Conservation (phyloP, 805 yeast species). For the Myxozyma geophila region DNA sequence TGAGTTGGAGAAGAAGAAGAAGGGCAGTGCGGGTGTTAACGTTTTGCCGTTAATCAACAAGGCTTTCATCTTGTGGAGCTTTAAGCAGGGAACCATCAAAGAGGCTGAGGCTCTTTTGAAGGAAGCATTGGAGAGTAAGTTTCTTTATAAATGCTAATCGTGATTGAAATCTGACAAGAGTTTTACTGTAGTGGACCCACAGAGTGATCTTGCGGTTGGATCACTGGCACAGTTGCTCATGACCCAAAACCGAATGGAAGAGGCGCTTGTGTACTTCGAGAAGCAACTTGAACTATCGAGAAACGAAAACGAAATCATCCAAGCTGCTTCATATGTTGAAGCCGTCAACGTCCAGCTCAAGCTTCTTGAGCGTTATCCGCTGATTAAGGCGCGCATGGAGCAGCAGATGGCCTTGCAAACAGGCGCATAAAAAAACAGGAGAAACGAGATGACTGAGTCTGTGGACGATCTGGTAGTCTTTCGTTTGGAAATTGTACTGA, state of each 20-base stretch:
- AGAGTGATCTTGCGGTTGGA: slow-evolving; percentile 84
- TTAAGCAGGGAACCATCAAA: slow-evolving; percentile 49
- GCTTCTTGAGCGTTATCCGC: slow-evolving; percentile 47
- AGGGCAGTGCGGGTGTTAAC: slow-evolving; percentile 67
- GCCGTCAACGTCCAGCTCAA: slow-evolving; percentile 53
- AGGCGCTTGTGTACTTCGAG: slow-evolving; percentile 81
- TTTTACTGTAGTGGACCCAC: slow-evolving; percentile 63
- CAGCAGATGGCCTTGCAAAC: slow-evolving; percentile 13
- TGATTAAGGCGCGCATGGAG: slow-evolving; percentile 35
- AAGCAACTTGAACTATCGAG: slow-evolving; percentile 82
- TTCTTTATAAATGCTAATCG: background rate
- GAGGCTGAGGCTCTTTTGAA: slow-evolving; percentile 69
- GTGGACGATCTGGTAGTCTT: background rate
- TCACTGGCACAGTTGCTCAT: slow-evolving; percentile 90
- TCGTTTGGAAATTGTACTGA: background rate
- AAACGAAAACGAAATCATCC: slow-evolving; percentile 49
- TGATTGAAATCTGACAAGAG: background rate
- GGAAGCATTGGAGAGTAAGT: slow-evolving; percentile 63
- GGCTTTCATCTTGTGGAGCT: slow-evolving; percentile 61
- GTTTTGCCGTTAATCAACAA: slow-evolving; percentile 88
- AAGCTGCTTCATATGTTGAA: slow-evolving; percentile 19
- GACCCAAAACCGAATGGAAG: slow-evolving; percentile 79
- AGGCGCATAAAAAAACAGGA: too few relatives aligned
- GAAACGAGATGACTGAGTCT: background rate
- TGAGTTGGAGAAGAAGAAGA: slow-evolving; percentile 61